Evolutionary conservation across 768 basidiomycete species (phyloP).

Genomic region (Pleurotus pulmonarius): DNA sequence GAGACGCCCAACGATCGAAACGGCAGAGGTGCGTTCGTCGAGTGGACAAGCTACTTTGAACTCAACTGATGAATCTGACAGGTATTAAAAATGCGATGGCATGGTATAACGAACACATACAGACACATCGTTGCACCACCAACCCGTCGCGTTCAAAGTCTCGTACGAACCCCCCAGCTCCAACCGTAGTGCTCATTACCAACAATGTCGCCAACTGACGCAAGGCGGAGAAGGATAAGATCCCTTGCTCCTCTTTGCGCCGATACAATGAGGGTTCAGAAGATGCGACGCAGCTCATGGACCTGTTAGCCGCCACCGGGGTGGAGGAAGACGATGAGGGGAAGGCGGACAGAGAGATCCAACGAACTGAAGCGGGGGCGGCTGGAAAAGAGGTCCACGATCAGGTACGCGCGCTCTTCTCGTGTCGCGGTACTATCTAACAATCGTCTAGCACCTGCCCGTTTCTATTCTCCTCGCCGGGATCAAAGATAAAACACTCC

Average conservation of each 20-base stretch:
- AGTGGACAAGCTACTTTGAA: not conserved
- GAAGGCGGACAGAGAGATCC: constrained; percentile 27
- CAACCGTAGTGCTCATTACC: constrained; percentile 77
- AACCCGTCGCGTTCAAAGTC: constrained; percentile 45
- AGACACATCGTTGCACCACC: constrained; percentile 34
- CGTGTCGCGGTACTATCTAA: not conserved
- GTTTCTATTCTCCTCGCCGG: constrained; percentile 71
- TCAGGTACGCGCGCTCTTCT: constrained; percentile 46
- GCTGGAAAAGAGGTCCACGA: constrained; percentile 65
- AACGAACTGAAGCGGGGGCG: constrained; percentile 53
- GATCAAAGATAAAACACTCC: constrained; percentile 76
- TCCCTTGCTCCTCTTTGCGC: constrained; percentile 67
- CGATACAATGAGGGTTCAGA: constrained; percentile 79
- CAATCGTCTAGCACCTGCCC: constrained; percentile 37
- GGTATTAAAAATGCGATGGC: constrained; percentile 84
- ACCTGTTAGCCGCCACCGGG: constrained; percentile 73
- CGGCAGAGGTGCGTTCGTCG: constrained; percentile 70
- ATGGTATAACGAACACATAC: constrained; percentile 82
- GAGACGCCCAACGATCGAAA: constrained; percentile 94
- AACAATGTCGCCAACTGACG: constrained; percentile 84
- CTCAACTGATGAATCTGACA: constrained; percentile 21
- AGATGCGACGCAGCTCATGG: constrained; percentile 61
- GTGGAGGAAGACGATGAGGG: constrained; percentile 34
- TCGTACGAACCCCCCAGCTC: constrained; percentile 24
- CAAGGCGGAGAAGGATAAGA: constrained; percentile 65